Base-by-base conservation (phyloP, 2,329 filamentous ascomycete species). In the Didymella arachidicola region DNA sequence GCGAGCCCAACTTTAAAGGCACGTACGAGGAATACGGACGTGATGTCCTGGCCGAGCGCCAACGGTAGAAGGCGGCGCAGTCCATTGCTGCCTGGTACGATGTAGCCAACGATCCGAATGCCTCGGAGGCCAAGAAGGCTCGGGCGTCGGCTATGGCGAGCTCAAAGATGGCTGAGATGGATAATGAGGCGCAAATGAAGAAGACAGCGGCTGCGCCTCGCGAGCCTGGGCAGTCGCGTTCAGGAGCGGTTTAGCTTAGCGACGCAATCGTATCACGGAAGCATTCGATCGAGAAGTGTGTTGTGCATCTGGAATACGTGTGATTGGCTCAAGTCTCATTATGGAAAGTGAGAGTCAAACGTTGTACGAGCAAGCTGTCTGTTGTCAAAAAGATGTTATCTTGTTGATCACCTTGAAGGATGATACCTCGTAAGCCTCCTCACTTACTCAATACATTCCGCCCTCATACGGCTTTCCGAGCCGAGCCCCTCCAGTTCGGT, bases 381-480 rank as follows among this genome's bases (percentile, higher is more conserved):
- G 10, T 43, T 10, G 25, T 43, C 22, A 19, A 22, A 7, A 43
- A 10, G 10, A 1, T 3, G 16, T 18, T 18, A 18, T 14, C 16
- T 6, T 18, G 14, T 38, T 38, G 36, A 7, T 7, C 16, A 27
- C 7, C 22, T 6, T 19, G 27, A 22, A 22, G 22, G 22, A 22
- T 22, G 2, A 22, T 22, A 27, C 7, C 12, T 10, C 11, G 5
- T n/a, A 36, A 14, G 32, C 32, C 32, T 29, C 7, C 38, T 4
- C n/a, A 58, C 49, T 14, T 32, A 4, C 11, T 57, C 41, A 63
- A 19, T 65, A 63, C 54, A 61, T 63, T 0, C 62, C 60, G 4
- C 55, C 54, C 7, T 43, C 22, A 29, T 59, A 36, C n/a, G 60
- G 60, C 43, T 57, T 45, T 25, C 39, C 57, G 5, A 19, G 26